A percentile compares a stretch with the other conserved stretches of the same genome.
Conservation (phyloP, 768 basidiomycete species). For the Leccinum rimulosum region DNA sequence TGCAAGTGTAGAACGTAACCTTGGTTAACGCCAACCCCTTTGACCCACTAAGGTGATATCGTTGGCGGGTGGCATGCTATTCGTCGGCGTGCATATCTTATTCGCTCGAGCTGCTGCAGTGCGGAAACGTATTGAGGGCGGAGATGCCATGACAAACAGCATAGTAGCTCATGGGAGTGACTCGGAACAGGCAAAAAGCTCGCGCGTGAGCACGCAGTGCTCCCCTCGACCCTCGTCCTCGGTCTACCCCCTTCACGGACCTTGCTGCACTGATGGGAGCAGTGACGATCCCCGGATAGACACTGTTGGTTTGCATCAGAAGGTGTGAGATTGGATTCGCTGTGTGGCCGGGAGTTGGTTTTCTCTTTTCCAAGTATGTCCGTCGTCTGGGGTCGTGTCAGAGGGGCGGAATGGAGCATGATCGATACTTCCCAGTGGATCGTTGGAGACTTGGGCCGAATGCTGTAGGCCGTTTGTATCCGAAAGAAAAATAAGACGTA, state of each 20-base stretch:
- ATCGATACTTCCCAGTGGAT: too few species aligned
- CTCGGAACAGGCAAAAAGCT: background rate
- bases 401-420: too few species aligned
- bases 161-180: background rate
- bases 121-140: background rate
- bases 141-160: background rate
- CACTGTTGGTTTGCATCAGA: background rate
- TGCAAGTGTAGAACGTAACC: background rate
- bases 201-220: background rate
- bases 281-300: background rate
- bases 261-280: background rate
- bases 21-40: background rate
- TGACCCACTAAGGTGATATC: conserved; percentile 6
- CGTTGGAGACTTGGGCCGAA: background rate
- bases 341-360: background rate
- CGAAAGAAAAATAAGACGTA: background rate
- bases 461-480: background rate
- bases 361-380: background rate
- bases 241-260: background rate
- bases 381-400: background rate
- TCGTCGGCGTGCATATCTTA: conserved; percentile 15
- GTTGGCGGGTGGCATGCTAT: conserved; percentile 5
- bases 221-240: background rate
- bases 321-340: background rate
- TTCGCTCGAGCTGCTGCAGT: background rate